Base-by-base conservation (phyloP, 495 filamentous ascomycete genomes). In the Cercophora sp. region DNA sequence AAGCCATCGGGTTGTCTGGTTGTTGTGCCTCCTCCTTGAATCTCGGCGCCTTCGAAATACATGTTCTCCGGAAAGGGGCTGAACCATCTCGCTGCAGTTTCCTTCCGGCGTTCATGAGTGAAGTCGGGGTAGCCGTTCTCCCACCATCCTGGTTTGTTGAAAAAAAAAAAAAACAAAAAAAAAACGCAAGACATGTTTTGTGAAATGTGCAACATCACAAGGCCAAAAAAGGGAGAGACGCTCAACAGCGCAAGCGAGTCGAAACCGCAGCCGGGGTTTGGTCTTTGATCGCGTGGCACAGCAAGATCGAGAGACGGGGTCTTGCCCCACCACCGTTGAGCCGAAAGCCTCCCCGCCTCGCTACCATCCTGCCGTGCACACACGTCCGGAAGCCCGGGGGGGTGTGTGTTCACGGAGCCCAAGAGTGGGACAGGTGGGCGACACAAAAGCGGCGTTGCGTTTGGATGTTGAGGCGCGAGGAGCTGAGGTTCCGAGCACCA, bases 261-360 rank as follows among this genome's bases (percentile, higher is more conserved):
- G 27, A 31, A 29, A 20, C 19, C 27, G 25, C 18, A 23, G 32
- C 18, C 22, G n/a, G n/a, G 32, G 47, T 22, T 8, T 8, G 32
- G 47, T 49, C 34, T 49, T 36, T 37, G 47, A 49, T 49, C 47
- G 47, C 47, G 47, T 49, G 34, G 47, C 47, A 49, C 47, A n/a
- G n/a, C 47, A 25, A 49, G 31, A 37, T 49, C 47, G 31, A 31
- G 47, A 49, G 47, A 39, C 47, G 20, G 47, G n/a, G n/a, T 49
- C 31, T 49, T 29, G 31, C 47, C 20, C 47, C 23, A 25, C 43
- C 32, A 13, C 47, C 16, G 20, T 49, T 49, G 31, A 13, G 6
- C 29, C 13, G 29, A 32, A 37, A 10, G 24, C 22, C 22, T 27
- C 22, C 29, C 22, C 29, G 18, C 10, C 29, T 32, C 8, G 13